A percentile compares a stretch with the other conserved stretches of the same genome.
Evolutionary conservation across 2,329 filamentous ascomycete genomes (phyloP).

Genomic region (Aspergillus amoenus): DNA sequence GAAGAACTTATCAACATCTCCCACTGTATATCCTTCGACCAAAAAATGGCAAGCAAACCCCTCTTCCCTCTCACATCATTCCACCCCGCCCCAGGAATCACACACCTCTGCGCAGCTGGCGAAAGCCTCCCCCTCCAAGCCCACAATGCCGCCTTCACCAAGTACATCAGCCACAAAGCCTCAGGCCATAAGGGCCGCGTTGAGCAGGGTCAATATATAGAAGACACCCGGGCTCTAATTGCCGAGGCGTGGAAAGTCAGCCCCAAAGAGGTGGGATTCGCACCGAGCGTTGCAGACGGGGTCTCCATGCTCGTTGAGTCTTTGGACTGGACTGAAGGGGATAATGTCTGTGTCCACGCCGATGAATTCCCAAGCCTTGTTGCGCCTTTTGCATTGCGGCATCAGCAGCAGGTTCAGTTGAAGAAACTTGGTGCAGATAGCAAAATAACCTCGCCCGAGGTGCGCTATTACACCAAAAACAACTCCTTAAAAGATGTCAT

Average conservation of each 20-base stretch:
- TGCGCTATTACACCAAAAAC: not conserved
- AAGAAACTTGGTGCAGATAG: not conserved
- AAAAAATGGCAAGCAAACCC: constrained; percentile 53
- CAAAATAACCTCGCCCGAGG: not conserved
- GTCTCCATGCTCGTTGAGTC: not conserved
- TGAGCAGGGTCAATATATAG: not conserved
- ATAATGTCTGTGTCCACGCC: not conserved
- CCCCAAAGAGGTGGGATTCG: not conserved
- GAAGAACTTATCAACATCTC: no score
- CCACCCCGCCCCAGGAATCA: not conserved
- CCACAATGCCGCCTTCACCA: not conserved
- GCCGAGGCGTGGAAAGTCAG: not conserved
- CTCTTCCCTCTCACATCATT: not conserved
- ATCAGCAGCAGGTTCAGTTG: not conserved
- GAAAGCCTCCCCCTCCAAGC: not conserved
- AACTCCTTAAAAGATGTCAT: not conserved
- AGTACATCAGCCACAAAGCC: not conserved
- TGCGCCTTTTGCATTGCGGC: not conserved
- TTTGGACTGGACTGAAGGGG: not conserved
- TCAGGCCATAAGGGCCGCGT: not conserved
- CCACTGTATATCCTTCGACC: no score
- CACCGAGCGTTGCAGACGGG: not conserved
- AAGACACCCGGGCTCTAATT: not conserved
- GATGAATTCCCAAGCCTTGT: not conserved
- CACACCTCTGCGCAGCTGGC: not conserved